A percentile compares a stretch with the other conserved stretches of the same genome.
These are phyloP conservation scores for Streptanthus diversifolius DNA, from an alignment of 345 rosid species.

Conservation along the genomic window DNA sequence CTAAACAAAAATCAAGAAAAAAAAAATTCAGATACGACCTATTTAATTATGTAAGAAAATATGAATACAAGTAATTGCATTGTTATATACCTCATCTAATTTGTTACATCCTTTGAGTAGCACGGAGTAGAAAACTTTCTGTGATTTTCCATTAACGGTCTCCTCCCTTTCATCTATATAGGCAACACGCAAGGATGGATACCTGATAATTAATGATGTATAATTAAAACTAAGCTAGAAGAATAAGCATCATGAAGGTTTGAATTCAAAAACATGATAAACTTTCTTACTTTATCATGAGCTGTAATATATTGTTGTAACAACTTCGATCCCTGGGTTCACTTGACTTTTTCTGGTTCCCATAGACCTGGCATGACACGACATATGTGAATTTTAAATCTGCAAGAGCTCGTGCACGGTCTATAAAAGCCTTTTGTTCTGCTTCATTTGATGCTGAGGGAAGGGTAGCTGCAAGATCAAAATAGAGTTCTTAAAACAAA, in stretches of 20 bases:
- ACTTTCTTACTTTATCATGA: conserved; percentile 78
- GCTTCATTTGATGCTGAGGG: conserved; percentile 34
- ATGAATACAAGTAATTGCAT: neutral
- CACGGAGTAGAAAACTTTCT: conserved; percentile 75
- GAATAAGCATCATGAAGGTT: neutral
- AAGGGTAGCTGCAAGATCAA: conserved; percentile 44
- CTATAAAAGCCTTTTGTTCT: conserved; percentile 25
- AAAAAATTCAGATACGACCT: neutral
- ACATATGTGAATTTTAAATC: conserved; percentile 93
- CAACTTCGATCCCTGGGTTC: conserved; percentile 54
- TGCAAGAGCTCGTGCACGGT: conserved; percentile 62
- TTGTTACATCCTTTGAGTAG: conserved; percentile 80
- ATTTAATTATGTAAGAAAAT: neutral
- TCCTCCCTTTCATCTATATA: conserved; percentile 86
- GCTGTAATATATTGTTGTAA: conserved; percentile 72
- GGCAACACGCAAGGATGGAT: conserved; percentile 93
- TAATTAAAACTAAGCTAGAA: conserved; percentile 4
- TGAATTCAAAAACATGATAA: neutral
- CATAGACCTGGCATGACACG: conserved; percentile 94
- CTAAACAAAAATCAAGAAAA: conserved; percentile 36
- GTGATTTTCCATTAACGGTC: conserved; percentile 46
- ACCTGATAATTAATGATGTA: conserved; percentile 42
- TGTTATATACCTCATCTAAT: conserved; percentile 63
- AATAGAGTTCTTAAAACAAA: conserved; percentile 6
- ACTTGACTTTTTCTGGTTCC: conserved; percentile 70